Evolutionary conservation across 345 rosid species (phyloP), one percentile per base, ranked within the genome.

Genomic region (Zanthoxylum bungeanum): DNA sequence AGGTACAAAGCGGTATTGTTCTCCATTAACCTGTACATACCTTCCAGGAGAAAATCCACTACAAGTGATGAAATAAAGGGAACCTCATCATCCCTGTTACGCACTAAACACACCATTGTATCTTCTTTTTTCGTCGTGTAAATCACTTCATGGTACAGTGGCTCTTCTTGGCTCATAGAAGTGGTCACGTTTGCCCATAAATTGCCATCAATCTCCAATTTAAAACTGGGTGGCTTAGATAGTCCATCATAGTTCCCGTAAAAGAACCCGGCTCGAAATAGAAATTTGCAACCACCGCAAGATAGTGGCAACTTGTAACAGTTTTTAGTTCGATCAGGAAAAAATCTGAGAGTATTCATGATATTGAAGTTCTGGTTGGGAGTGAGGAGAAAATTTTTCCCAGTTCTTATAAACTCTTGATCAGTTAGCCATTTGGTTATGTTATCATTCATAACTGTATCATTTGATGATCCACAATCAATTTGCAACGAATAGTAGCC

Each of bases 1-100:
- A n/a, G n/a, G n/a, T n/a, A n/a, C n/a, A n/a, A n/a, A n/a, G n/a
- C n/a, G n/a, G n/a, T n/a, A n/a, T n/a, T n/a, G n/a, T n/a, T n/a
- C n/a, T n/a, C n/a, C n/a, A n/a, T n/a, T n/a, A n/a, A n/a, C n/a
- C n/a, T n/a, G n/a, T 52, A n/a, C 7, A 9, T 44, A 16, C 76
- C 68, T 67, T 83, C 80, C 53, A n/a, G n/a, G n/a, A n/a, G n/a
- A n/a, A n/a, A n/a, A n/a, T n/a, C n/a, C n/a, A n/a, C n/a, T n/a
- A n/a, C n/a, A n/a, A 80, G 67, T 14, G 66, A 58, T 6, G 79
- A 75, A 50, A 80, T 77, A 61, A 83, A 83, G 4, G 82, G 80
- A 44, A 66, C 50, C 6, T 37, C 72, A 9, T 75, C 40, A 27
- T 42, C 37, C 25, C 33, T 68, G 3, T 50, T 70, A 28, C 68